Percentiles rank a stretch among this genome's conserved stretches.
Evolutionary conservation across 108 stramenopile genomes (phyloP).

Genomic region (Fistulifera pelliculosa): DNA sequence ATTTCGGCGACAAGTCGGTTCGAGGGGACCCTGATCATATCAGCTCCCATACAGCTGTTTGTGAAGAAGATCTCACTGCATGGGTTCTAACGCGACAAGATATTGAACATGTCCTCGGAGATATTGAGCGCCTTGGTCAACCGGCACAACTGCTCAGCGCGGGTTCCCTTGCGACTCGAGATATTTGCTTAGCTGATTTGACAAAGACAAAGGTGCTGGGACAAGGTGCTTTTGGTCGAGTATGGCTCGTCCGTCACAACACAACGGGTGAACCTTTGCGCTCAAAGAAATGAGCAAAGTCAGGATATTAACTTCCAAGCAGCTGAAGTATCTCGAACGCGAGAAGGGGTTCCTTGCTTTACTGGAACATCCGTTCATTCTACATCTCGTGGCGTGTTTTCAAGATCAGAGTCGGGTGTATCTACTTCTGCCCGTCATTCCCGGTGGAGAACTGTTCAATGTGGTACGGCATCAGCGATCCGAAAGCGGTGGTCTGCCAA

Average conservation of each 20-base stretch:
- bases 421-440: slow-evolving; percentile 83
- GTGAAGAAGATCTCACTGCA: slow-evolving; percentile 46
- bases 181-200: slow-evolving; percentile 45
- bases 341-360: slow-evolving; percentile 91
- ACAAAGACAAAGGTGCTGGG: slow-evolving; percentile 73
- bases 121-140: slow-evolving; percentile 54
- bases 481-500: slow-evolving; percentile 44
- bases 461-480: slow-evolving; percentile 48
- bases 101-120: slow-evolving; percentile 55
- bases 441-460: slow-evolving; percentile 73
- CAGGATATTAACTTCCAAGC: slow-evolving; percentile 68
- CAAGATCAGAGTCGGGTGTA: slow-evolving; percentile 80
- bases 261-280: slow-evolving; percentile 66
- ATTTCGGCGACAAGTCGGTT: slow-evolving; percentile 70
- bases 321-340: slow-evolving; percentile 86
- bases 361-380: slow-evolving; percentile 89
- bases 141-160: slow-evolving; percentile 13
- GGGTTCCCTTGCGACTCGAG: slow-evolving; percentile 7
- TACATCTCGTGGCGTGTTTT: slow-evolving; percentile 75
- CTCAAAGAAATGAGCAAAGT: slow-evolving; percentile 90
- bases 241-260: slow-evolving; percentile 68
- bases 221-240: slow-evolving; percentile 86
- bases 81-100: slow-evolving; percentile 35
- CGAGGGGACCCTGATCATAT: slow-evolving; percentile 28
- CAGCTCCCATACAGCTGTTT: slow-evolving; percentile 33